Evolutionary conservation across 108 stramenopile genomes (phyloP).

Genomic region (Fragilaria crotonensis): DNA sequence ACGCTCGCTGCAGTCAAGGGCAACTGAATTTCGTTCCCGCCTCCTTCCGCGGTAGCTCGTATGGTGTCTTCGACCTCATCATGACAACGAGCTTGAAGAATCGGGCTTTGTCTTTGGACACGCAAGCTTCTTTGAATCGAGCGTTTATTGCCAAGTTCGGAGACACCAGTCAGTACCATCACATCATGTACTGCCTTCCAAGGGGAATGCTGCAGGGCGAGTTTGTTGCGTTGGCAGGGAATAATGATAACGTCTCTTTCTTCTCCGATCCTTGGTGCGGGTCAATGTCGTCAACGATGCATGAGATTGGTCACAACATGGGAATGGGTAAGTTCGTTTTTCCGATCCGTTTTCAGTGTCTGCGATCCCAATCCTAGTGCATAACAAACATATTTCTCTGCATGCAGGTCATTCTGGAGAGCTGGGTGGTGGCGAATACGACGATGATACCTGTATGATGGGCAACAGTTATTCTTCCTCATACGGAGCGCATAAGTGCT

Average conservation of each 20-base stretch:
- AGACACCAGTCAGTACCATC: constrained; percentile 13
- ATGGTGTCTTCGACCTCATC: not conserved
- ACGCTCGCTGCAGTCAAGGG: not conserved
- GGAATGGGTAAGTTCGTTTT: constrained; percentile 16
- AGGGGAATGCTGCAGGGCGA: constrained; percentile 22
- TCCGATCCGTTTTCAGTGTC: too few relatives aligned
- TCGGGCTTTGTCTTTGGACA: not conserved
- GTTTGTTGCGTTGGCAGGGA: constrained; percentile 22
- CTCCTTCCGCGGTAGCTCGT: not conserved
- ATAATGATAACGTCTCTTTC: constrained; percentile 19
- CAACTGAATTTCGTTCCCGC: not conserved
- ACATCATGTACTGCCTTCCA: constrained; percentile 59
- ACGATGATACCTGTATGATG: too few relatives aligned
- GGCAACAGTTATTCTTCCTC: too few relatives aligned
- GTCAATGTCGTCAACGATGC: constrained; percentile 26
- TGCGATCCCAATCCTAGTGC: too few relatives aligned
- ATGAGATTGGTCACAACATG: constrained; percentile 69
- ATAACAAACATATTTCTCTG: too few relatives aligned
- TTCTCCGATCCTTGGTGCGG: constrained; percentile 49
- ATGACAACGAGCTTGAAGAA: not conserved
- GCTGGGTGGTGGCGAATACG: too few relatives aligned
- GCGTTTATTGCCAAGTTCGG: not conserved
- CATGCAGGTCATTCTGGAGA: too few relatives aligned
- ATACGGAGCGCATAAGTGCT: too few relatives aligned
- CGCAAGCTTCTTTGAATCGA: not conserved